Evolutionary conservation across 495 filamentous ascomycete genomes (phyloP).

Genomic region (Halenospora varia): DNA sequence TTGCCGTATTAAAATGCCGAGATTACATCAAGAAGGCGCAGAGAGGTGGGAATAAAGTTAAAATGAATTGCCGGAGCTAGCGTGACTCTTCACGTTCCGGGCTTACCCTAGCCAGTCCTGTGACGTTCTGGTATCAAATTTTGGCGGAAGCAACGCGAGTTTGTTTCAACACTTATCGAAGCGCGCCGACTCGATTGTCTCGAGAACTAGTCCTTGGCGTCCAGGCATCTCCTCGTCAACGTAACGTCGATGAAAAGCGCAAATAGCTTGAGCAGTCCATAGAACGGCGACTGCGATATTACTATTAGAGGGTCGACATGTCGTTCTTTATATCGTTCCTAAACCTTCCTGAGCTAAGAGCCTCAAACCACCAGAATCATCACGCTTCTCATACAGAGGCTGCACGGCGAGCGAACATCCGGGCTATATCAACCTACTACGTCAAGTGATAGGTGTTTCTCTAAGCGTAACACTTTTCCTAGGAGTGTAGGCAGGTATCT

Average conservation of each 20-base stretch:
- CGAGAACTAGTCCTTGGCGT: neutral
- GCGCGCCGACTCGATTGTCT: neutral
- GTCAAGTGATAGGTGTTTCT: neutral
- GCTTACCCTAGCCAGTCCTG: neutral
- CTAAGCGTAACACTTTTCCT: neutral
- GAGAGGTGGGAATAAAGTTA: no score
- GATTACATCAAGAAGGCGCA: no score
- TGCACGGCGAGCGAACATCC: neutral
- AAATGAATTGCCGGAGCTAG: no score
- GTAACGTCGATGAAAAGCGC: neutral
- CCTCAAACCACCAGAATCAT: neutral
- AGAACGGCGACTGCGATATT: neutral
- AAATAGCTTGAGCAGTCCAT: neutral
- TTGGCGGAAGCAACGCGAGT: neutral
- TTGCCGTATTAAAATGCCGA: no score
- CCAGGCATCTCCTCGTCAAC: neutral
- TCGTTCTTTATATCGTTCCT: neutral
- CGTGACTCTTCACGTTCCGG: neutral
- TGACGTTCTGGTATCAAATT: neutral
- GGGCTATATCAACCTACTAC: neutral
- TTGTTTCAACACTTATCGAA: constrained; percentile 3
- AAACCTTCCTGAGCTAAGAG: neutral
- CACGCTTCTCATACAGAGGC: neutral
- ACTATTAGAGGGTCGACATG: neutral
- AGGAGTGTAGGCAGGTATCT: neutral